Conservation (phyloP, 2,329 filamentous ascomycete species). For the Venturia oleaginea region DNA sequence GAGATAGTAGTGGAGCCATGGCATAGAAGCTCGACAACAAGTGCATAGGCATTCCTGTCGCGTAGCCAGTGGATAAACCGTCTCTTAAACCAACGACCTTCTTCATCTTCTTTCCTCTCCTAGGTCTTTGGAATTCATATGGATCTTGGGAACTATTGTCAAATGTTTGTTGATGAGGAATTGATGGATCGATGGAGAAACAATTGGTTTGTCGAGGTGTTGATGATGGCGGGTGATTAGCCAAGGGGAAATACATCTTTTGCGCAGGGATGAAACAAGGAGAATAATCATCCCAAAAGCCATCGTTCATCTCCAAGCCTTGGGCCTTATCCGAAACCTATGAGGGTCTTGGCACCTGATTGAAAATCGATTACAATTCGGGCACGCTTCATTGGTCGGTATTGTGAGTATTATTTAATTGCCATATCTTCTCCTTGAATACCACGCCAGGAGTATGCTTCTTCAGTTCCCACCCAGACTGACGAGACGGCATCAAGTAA, state of each 20-base stretch:
- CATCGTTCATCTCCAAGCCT: not conserved
- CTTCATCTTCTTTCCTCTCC: not conserved
- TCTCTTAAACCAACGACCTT: not conserved
- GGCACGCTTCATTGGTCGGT: not conserved
- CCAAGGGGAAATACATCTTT: not conserved
- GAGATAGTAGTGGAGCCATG: not conserved
- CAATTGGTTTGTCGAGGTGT: not conserved
- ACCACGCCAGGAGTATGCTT: not conserved
- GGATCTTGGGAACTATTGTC: not conserved
- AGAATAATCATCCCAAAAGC: not conserved
- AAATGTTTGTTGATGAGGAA: not conserved
- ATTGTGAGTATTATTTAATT: not conserved
- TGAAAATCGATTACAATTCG: not conserved
- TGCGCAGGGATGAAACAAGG: not conserved
- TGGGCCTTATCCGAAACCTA: not conserved
- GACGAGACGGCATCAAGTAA: not conserved
- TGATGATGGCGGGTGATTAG: not conserved
- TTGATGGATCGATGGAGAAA: not conserved
- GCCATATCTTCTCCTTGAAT: not conserved
- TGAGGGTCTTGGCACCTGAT: not conserved
- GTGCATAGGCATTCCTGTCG: not conserved
- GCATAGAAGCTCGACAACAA: not conserved
- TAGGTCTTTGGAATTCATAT: not conserved
- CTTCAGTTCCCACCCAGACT: not conserved
- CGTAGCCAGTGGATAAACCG: not conserved